Conservation (phyloP, 176 grass and related monocot species). For the Rhynchospora pubera region DNA sequence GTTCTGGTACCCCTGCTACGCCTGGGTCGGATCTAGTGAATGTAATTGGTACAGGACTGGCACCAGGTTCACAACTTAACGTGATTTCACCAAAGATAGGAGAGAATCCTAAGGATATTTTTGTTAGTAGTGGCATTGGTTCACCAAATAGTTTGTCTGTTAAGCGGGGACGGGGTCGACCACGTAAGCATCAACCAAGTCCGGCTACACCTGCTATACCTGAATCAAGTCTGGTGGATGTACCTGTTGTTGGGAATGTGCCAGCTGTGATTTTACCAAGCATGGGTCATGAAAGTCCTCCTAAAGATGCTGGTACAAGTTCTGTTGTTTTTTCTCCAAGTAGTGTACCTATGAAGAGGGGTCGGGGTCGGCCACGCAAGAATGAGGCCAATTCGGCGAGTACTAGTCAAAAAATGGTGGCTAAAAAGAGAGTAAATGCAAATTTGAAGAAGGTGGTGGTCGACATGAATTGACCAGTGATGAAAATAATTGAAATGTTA, state of each 20-base stretch:
- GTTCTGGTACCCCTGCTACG: background rate
- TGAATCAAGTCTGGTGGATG: background rate
- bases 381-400: background rate
- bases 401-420: slow-evolving; percentile 7
- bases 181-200: background rate
- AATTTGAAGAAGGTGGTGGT: slow-evolving; percentile 4
- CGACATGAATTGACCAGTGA: slow-evolving; percentile 12
- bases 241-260: slow-evolving; percentile 9
- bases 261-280: background rate
- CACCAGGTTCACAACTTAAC: background rate
- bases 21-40: background rate
- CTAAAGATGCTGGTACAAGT: background rate
- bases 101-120: background rate
- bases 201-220: background rate
- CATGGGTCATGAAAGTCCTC: background rate
- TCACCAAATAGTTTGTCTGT: background rate
- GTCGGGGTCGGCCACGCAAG: slow-evolving; percentile 24
- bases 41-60: no score
- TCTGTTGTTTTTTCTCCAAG: background rate
- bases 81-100: background rate
- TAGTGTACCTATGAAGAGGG: slow-evolving; percentile 10
- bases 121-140: background rate
- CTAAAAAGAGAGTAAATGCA: slow-evolving; percentile 20
- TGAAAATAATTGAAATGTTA: background rate
- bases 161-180: slow-evolving; percentile 11